Evolutionary conservation across 2,329 filamentous ascomycete genomes (phyloP), one percentile per base, ranked within the genome.

Genomic region (Chaetomiaceae sp.): DNA sequence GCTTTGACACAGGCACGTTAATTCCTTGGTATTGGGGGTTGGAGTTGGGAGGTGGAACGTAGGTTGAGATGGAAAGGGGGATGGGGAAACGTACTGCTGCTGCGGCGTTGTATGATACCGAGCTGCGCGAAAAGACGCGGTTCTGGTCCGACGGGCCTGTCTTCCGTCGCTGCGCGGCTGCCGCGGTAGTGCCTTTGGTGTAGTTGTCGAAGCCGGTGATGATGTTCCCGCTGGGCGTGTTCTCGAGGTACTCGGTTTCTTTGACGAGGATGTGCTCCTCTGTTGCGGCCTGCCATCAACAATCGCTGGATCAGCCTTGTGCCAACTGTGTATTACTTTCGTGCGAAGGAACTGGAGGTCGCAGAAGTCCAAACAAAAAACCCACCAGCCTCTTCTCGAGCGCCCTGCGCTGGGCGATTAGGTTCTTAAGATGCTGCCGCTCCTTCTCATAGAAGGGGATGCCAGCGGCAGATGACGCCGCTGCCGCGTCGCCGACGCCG

Each of bases 181-280:
- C 72, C n/a, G 80, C 78, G 8, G 79, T 76, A 15, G 76, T 78
- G 45, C 88, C 90, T 67, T 98, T 98, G 73, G 95, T 94, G 70
- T 97, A 98, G 63, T 89, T 94, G 66, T 98, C 93, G 66, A 98
- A 98, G 18, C 93, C 93, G 39, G 87, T 89, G 64, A 98, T 91
- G 62, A 98, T 97, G 70, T 98, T 98, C 36, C 93, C 93, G 58
- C 75, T 81, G 12, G 83, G 84, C 4, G 89, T 94, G 60, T 88
- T 88, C 65, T 97, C 91, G 42, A 98, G 81, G 65, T 98, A 98
- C 15, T 83, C 77, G 48, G 83, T 81, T 66, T 98, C 93, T 60
- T 88, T 84, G 54, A 84, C 81, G 62, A 78, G 82, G 58, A 98
- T 97, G 54, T 79, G 77, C 40, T 95, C 87, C 71, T 98, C 93